A percentile compares a stretch with the other conserved stretches of the same genome.
Conservation (phyloP, 169 alveolate species). For the Fabrea salina region DNA sequence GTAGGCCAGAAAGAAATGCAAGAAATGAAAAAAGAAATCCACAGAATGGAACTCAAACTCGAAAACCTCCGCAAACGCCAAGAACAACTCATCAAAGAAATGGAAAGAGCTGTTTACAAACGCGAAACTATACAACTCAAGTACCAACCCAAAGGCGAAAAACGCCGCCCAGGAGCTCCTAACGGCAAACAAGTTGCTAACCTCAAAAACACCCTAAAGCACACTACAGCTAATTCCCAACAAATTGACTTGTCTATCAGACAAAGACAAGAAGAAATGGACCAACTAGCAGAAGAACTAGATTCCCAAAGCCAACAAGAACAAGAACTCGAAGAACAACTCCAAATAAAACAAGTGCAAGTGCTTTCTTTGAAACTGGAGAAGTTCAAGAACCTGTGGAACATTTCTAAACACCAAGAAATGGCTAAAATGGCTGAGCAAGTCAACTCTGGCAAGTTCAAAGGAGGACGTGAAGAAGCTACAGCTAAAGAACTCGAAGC, state of each 20-base stretch:
- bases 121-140: conserved; percentile 84
- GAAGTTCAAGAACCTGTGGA: not conserved
- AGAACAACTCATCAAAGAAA: conserved; percentile 82
- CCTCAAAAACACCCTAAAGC: conserved; percentile 62
- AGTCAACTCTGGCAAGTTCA: conserved; percentile 7
- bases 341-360: not conserved
- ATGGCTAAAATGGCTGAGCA: not conserved
- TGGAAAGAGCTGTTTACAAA: conserved; percentile 86
- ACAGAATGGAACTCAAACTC: conserved; percentile 86
- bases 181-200: conserved; percentile 52
- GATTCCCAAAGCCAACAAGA: not conserved
- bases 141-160: conserved; percentile 78
- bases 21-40: conserved; percentile 88
- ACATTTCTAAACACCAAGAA: conserved; percentile 1
- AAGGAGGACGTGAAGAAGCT: not conserved
- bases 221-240: conserved; percentile 70
- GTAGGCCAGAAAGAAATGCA: conserved; percentile 88
- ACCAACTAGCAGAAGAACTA: conserved; percentile 1
- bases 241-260: conserved; percentile 68
- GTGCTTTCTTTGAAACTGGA: not conserved
- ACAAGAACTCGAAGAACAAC: not conserved
- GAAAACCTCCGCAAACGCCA: conserved; percentile 83
- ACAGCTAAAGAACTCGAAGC: not conserved
- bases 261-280: conserved; percentile 65
- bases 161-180: conserved; percentile 37